phyloP scores from a whole-genome alignment of 768 basidiomycete genomes.

The Royoungia palumana region DNA sequence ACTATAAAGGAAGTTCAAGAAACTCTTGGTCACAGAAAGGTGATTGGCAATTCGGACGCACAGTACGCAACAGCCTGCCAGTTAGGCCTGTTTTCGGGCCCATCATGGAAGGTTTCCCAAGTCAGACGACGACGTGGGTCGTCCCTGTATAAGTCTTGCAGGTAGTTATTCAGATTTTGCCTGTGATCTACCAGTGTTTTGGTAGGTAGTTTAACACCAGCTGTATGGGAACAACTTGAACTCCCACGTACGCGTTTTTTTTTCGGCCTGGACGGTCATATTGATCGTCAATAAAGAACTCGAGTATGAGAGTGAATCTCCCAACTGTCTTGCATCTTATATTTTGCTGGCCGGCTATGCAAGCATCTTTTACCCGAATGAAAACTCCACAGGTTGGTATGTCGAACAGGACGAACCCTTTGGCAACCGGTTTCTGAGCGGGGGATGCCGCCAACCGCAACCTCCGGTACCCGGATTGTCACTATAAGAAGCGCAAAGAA shows the following conservation, averaged over 20 bases:
- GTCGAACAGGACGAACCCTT: slow-evolving; percentile 3
- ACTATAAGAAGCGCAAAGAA: not conserved
- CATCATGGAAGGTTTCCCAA: slow-evolving; percentile 15
- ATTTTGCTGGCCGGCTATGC: slow-evolving; percentile 11
- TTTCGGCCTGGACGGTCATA: slow-evolving; percentile 2
- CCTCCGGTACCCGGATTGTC: not conserved
- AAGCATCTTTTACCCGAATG: slow-evolving; percentile 4
- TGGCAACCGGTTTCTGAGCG: slow-evolving; percentile 1
- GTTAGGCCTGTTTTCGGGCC: slow-evolving; percentile 21
- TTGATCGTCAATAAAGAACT: not conserved
- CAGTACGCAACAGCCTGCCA: slow-evolving; percentile 23
- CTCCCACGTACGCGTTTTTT: slow-evolving; percentile 10
- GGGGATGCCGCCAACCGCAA: not conserved
- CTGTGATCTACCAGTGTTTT: slow-evolving; percentile 14
- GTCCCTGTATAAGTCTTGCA: slow-evolving; percentile 16
- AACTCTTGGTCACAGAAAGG: not conserved
- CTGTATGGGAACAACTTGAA: not conserved
- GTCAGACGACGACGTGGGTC: slow-evolving; percentile 11
- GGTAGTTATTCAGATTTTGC: slow-evolving; percentile 22
- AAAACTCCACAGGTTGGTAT: slow-evolving; percentile 24
- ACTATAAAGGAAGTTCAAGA: slow-evolving; percentile 16
- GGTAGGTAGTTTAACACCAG: not conserved
- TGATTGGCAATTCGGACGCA: slow-evolving; percentile 8
- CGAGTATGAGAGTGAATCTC: not conserved
- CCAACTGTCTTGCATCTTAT: slow-evolving; percentile 12